Evolutionary conservation across 2,329 filamentous ascomycete genomes (phyloP), one percentile per base, ranked within the genome.

Genomic region (Sporothrix phasma): DNA sequence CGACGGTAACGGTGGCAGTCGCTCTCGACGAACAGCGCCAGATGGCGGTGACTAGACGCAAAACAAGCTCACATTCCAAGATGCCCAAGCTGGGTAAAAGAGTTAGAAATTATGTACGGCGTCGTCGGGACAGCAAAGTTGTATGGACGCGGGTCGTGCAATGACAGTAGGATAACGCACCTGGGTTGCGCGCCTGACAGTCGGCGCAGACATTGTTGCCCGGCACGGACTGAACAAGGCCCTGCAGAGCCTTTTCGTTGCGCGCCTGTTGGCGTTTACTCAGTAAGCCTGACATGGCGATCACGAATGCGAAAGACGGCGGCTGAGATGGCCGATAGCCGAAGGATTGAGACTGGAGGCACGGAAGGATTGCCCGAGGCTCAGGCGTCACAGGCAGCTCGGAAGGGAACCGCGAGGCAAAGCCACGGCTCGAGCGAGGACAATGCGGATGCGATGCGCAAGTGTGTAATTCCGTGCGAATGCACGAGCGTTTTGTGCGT

Each of bases 211-310:
- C 80, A 74, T 94, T 92, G 79, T 99, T 99, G 65, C 94, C 94
- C 8, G 92, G 84, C 10, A 96, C 71, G 43, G 80, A 85, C 69
- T 89, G 89, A 69, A 97, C 88, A 68, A 99, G 84, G 56, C 97
- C 93, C 73, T 97, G 91, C 69, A 99, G 81, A 64, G 85, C 81
- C 74, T 90, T 90, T 80, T 99, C 94, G 76, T 99, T 97, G 77
- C 94, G 92, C 81, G 89, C 91, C 82, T 97, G 93, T 79, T 97
- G 91, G 77, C 94, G 91, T 83, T 97, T 99, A 81, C 88, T 96
- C 75, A 95, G 81, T 51, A 85, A 81, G 63, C 84, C 82, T 64
- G 89, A 83, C 89, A 74, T 74, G 62, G 19, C 41, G 19, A 19
- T 2, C 24, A 17, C 31, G 17, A 37, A 24, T 13, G n/a, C 31